phyloP scores from a whole-genome alignment of 2,329 filamentous ascomycete species.

The Colletotrichum agaves region DNA sequence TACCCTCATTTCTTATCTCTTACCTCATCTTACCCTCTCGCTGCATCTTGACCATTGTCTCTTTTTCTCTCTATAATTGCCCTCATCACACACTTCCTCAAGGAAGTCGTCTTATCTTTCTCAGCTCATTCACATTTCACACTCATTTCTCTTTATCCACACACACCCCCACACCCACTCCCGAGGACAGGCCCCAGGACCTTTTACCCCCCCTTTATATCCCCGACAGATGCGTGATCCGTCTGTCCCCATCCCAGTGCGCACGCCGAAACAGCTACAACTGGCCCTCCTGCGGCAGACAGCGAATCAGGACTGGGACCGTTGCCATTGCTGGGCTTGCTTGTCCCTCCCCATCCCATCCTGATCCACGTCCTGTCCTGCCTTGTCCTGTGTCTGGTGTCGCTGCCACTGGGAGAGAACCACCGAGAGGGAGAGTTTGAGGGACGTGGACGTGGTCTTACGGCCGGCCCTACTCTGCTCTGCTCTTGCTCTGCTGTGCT shows the following conservation, averaged over 20 bases:
- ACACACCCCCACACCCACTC: conserved; percentile 10
- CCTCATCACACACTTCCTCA: not conserved
- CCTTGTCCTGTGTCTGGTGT: conserved; percentile 14
- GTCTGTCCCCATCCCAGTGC: conserved; percentile 41
- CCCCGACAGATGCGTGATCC: conserved; percentile 49
- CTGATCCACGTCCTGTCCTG: conserved; percentile 7
- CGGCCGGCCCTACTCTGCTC: no score
- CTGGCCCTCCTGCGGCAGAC: conserved; percentile 46
- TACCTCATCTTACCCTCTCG: not conserved
- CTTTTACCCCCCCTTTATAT: conserved; percentile 40
- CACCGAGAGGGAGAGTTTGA: not conserved
- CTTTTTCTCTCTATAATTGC: not conserved
- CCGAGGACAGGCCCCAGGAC: conserved; percentile 33
- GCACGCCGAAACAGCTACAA: conserved; percentile 44
- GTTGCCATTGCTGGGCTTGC: conserved; percentile 40
- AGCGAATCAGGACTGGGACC: conserved; percentile 46
- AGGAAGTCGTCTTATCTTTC: conserved; percentile 10
- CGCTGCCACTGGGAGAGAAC: not conserved
- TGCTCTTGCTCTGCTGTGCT: no score
- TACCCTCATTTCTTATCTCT: not conserved
- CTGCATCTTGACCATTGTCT: not conserved
- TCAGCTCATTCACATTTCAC: not conserved
- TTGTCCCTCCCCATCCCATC: conserved; percentile 40
- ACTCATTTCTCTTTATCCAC: conserved; percentile 5
- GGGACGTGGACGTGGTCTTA: not conserved